Base-by-base conservation (phyloP, 1,284 basidiomycete species). In the Fomitiporia mediterranea region DNA sequence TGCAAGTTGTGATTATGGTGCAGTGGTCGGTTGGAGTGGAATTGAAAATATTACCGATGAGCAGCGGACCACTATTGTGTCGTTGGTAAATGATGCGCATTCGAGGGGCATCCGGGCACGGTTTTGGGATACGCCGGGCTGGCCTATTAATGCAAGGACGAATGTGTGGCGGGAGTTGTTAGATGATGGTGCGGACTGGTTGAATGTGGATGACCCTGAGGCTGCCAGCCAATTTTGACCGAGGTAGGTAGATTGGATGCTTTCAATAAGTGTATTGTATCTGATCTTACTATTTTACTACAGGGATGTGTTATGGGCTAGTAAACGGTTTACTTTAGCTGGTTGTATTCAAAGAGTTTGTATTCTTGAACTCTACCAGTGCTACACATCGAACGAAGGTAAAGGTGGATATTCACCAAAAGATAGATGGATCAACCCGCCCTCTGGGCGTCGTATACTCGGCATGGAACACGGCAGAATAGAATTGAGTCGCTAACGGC, bases 61-160 rank as follows among this genome's bases (percentile, higher is more conserved):
- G 7, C 74, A 78, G 59, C 61, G 65, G 17, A 62, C 62, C 7
- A 71, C 68, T 47, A 66, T 74, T 42, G 70, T 67, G 19, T 67
- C 62, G 42, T 69, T 78, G 19, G 68, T 81, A 11, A 63, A 66
- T n/a, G 70, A 75, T 55, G 78, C 79, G 0, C 76, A 81, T 58
- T 63, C 63, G 9, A 60, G 69, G 23, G 77, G 77, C 6, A 76
- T 81, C 50, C 69, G 66, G 52, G 74, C 79, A 3, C 68, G 80
- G 32, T 81, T 80, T 60, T 81, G 77, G 76, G 75, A 79, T 62
- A 78, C 77, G 2, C 79, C 78, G 1, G 76, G 68, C 5, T 80
- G 74, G 73, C 78, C 79, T 3, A 73, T 79, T 25, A 57, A 60
- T 57, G 76, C 77, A 1, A 67, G 78, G 32, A 65, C 73, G 40